These are phyloP conservation scores for Athelia sp. DNA, from an alignment of 1,284 basidiomycete genomes.

Conservation along the genomic window DNA sequence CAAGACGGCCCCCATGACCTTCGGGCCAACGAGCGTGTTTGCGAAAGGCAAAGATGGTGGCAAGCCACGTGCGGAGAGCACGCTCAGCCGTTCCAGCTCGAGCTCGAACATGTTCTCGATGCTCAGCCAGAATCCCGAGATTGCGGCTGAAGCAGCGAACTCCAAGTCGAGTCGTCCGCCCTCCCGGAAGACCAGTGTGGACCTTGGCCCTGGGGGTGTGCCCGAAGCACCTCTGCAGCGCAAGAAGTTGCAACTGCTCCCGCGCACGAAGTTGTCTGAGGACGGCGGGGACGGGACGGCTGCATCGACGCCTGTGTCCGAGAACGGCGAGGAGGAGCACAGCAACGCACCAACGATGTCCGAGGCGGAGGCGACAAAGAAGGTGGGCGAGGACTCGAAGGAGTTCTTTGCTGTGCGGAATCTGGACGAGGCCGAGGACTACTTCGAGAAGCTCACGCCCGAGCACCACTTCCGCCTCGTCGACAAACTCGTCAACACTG, in stretches of 20 bases:
- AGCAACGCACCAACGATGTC: conserved; percentile 44
- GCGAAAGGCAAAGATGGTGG: conserved; percentile 57
- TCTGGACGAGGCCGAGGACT: conserved; percentile 82
- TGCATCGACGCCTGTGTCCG: conserved; percentile 38
- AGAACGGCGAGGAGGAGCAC: conserved; percentile 51
- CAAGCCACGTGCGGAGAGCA: conserved; percentile 58
- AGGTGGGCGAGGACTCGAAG: conserved; percentile 77
- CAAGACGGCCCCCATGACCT: conserved; percentile 59
- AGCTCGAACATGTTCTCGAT: conserved; percentile 86
- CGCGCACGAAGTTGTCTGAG: conserved; percentile 40
- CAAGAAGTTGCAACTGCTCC: conserved; percentile 65
- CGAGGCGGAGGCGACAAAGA: conserved; percentile 68
- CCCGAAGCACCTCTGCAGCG: conserved; percentile 51
- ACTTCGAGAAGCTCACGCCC: conserved; percentile 69
- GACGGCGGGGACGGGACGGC: conserved; percentile 16
- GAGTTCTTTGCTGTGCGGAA: conserved; percentile 76
- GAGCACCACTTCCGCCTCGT: conserved; percentile 65
- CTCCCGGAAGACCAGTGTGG: background rate
- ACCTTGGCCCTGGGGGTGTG: conserved; percentile 29
- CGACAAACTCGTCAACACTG: conserved; percentile 66
- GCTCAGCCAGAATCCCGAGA: conserved; percentile 58
- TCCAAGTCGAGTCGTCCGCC: conserved; percentile 2
- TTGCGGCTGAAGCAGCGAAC: conserved; percentile 39
- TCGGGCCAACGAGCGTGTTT: conserved; percentile 81
- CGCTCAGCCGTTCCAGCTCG: conserved; percentile 75